A percentile compares a stretch with the other conserved stretches of the same genome.
phyloP scores from a whole-genome alignment of 2,329 filamentous ascomycete genomes.

The Stemphylium lycopersici region DNA sequence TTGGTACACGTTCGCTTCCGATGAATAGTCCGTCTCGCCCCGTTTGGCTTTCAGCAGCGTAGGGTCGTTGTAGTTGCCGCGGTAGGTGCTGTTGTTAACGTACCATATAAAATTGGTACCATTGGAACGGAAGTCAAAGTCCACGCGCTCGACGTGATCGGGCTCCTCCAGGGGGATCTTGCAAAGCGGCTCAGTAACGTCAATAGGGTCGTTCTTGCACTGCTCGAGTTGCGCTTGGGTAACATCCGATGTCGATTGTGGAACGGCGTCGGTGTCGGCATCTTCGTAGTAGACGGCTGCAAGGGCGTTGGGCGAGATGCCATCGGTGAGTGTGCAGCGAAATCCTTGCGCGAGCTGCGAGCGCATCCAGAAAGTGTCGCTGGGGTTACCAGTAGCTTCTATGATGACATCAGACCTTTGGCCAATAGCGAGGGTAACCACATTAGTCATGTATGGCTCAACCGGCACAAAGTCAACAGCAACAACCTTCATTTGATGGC shows the following conservation, averaged over 20 bases:
- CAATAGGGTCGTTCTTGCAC: constrained; percentile 26
- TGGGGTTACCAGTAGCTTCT: constrained; percentile 36
- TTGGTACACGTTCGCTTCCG: constrained; percentile 49
- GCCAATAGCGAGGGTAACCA: constrained; percentile 49
- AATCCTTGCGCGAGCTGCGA: constrained; percentile 27
- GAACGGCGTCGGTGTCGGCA: constrained; percentile 58
- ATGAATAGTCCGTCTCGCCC: constrained; percentile 22
- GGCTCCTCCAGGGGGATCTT: constrained; percentile 31
- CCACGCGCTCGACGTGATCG: constrained; percentile 21
- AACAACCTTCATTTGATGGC: constrained; percentile 51
- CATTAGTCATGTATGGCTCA: constrained; percentile 47
- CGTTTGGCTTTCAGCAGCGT: constrained; percentile 26
- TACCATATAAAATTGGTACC: constrained; percentile 35
- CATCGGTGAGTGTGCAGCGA: constrained; percentile 22
- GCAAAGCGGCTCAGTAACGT: constrained; percentile 24
- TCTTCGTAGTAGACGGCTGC: constrained; percentile 71
- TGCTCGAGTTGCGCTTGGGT: constrained; percentile 23
- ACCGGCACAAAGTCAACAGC: constrained; percentile 51
- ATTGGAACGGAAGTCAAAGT: constrained; percentile 32
- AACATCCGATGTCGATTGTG: constrained; percentile 50
- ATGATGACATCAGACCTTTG: constrained; percentile 48
- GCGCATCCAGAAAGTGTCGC: constrained; percentile 48
- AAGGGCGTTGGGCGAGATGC: constrained; percentile 27
- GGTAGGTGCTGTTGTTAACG: constrained; percentile 33
- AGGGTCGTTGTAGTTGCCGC: constrained; percentile 33